phyloP scores from a whole-genome alignment of 2,329 filamentous ascomycete species.

The Fulvia fulva region DNA sequence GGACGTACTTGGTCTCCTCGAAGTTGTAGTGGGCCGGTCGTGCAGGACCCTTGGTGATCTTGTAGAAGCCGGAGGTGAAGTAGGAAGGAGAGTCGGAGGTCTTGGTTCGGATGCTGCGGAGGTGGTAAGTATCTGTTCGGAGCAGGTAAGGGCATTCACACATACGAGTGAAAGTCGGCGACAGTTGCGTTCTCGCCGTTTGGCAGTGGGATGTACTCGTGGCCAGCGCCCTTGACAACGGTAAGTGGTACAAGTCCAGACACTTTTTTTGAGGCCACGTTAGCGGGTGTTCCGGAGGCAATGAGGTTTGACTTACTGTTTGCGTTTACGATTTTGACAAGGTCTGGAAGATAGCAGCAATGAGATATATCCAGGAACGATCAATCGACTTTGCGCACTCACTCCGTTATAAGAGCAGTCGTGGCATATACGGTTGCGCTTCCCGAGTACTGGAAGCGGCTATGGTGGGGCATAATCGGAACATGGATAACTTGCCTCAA shows the following conservation, averaged over 20 bases:
- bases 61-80: constrained; percentile 23
- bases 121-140: neutral
- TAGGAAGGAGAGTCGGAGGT: constrained; percentile 11
- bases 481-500: neutral
- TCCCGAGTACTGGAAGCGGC: neutral
- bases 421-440: neutral
- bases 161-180: constrained; percentile 20
- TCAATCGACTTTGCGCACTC: neutral
- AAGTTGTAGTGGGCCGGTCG: constrained; percentile 14
- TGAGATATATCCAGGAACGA: neutral
- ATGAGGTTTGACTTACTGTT: neutral
- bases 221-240: constrained; percentile 22
- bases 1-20: constrained; percentile 23
- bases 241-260: constrained; percentile 18
- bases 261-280: neutral
- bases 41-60: constrained; percentile 16
- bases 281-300: neutral
- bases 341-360: neutral
- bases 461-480: neutral
- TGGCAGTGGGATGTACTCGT: constrained; percentile 19
- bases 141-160: neutral
- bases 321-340: neutral
- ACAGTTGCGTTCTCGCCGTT: constrained; percentile 16
- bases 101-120: constrained; percentile 15
- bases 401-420: neutral